Evolutionary conservation across 2,329 filamentous ascomycete species (phyloP).

Genomic region (Paracorniculantispora psalliotae): DNA sequence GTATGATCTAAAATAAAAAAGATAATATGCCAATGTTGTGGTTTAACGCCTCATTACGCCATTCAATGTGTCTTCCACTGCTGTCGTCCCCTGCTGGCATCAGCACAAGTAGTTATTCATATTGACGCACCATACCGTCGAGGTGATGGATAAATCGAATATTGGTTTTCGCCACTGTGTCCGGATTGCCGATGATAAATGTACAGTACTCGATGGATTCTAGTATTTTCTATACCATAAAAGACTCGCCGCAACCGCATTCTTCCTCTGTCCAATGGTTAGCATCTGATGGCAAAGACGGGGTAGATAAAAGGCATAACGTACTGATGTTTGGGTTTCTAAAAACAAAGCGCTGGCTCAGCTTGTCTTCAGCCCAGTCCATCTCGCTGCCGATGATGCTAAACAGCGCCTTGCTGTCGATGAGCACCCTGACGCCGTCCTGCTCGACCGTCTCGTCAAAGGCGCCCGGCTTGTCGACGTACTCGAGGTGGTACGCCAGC

Average conservation of each 20-base stretch:
- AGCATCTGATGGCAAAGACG: conserved; percentile 21
- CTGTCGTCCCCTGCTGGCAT: neutral
- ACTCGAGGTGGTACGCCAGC: conserved; percentile 88
- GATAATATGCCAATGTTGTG: neutral
- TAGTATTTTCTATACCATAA: conserved; percentile 62
- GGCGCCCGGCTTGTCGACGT: conserved; percentile 80
- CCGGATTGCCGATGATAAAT: neutral
- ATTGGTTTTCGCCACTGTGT: neutral
- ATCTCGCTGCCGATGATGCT: conserved; percentile 99
- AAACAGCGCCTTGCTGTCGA: conserved; percentile 95
- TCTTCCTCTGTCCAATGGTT: conserved; percentile 68
- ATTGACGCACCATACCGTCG: neutral
- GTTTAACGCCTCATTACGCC: conserved; percentile 5
- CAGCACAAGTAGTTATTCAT: neutral
- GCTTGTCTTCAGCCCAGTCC: conserved; percentile 97
- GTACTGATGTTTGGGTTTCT: conserved; percentile 97
- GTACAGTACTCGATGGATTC: neutral
- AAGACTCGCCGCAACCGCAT: conserved; percentile 94
- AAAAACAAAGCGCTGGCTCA: conserved; percentile 90
- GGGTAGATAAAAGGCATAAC: conserved; percentile 32
- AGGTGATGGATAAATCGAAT: neutral
- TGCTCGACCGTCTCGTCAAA: conserved; percentile 95
- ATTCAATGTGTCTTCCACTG: conserved; percentile 6
- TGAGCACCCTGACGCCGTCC: conserved; percentile 90
- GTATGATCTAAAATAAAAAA: conserved; percentile 2